Evolutionary conservation across 345 rosid genomes (phyloP), one percentile per base, ranked within the genome.

Genomic region (Bruguiera sexangula): DNA sequence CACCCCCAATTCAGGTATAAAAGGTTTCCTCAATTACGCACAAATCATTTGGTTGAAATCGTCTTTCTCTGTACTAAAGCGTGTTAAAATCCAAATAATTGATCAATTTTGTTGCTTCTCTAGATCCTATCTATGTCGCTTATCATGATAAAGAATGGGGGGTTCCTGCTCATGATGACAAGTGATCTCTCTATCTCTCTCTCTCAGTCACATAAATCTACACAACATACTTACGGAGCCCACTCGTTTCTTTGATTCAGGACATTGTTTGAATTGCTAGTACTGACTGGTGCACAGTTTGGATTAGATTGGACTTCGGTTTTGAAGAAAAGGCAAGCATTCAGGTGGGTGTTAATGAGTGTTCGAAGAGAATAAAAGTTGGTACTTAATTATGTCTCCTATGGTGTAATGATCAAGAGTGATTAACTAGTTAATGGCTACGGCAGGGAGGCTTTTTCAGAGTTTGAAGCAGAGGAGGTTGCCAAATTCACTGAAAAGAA

Each of bases 91-190:
- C 9, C 37, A 34, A 34, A 34, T 7, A 34, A 34, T 34, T 34
- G 10, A 34, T 34, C 37, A 8, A 34, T 34, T 34, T 34, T 34
- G 8, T 34, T 34, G 9, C 37, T 30, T 34, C 10, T 34, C 10
- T 85, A 89, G 92, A 90, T 82, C 90, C 89, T 50, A 63, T 85
- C 37, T 88, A 85, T 69, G 87, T 88, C 19, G 89, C 85, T 73
- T 90, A 86, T 79, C 92, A 88, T 75, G 92, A 90, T 69, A 73
- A 81, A 67, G 96, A 88, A 84, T 90, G 96, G 93, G 96, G 96
- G 66, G 88, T 90, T 67, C 86, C 93, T 37, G 87, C 84, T 43
- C 88, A 88, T 63, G 88, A 88, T 78, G 96, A 90, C 70, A 84
- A 69, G 93, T 86, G 66, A 72, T 34, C 61, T 52, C 11, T 26